A percentile compares a stretch with the other conserved stretches of the same genome.
phyloP scores from a whole-genome alignment of 2,329 filamentous ascomycete species.

The Penicillium sp. region DNA sequence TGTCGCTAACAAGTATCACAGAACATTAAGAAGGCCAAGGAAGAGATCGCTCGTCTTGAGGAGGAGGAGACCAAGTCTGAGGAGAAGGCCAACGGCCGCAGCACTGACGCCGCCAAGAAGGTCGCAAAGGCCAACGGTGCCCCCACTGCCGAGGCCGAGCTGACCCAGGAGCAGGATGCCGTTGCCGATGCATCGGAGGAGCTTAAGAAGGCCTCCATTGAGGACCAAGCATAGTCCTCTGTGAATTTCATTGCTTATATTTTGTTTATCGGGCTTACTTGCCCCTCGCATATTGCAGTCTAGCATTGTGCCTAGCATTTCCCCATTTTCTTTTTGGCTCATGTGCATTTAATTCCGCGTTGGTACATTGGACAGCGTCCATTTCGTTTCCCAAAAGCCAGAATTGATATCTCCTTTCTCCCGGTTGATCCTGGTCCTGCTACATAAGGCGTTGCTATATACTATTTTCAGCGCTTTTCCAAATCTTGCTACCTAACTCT shows the following conservation, averaged over 20 bases:
- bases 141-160: slow-evolving; percentile 55
- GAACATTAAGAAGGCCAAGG: slow-evolving; percentile 97
- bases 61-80: slow-evolving; percentile 63
- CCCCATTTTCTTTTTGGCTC: slow-evolving; percentile 14
- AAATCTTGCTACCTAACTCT: neutral
- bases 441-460: neutral
- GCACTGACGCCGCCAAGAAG: slow-evolving; percentile 56
- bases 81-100: slow-evolving; percentile 38
- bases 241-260: neutral
- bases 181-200: slow-evolving; percentile 60
- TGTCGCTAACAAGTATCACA: slow-evolving; percentile 44
- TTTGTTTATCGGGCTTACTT: neutral
- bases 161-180: slow-evolving; percentile 59
- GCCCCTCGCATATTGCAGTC: slow-evolving; percentile 7
- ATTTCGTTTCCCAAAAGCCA: slow-evolving; percentile 13
- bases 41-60: slow-evolving; percentile 84
- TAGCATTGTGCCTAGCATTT: slow-evolving; percentile 30
- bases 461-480: neutral
- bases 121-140: slow-evolving; percentile 55
- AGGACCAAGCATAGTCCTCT: slow-evolving; percentile 49
- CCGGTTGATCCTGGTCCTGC: neutral
- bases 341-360: slow-evolving; percentile 22
- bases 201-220: slow-evolving; percentile 60
- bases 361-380: slow-evolving; percentile 20
- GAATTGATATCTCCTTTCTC: slow-evolving; percentile 10